Conservation (phyloP, 768 basidiomycete species). For the Dictyophora rubrovolvata region DNA sequence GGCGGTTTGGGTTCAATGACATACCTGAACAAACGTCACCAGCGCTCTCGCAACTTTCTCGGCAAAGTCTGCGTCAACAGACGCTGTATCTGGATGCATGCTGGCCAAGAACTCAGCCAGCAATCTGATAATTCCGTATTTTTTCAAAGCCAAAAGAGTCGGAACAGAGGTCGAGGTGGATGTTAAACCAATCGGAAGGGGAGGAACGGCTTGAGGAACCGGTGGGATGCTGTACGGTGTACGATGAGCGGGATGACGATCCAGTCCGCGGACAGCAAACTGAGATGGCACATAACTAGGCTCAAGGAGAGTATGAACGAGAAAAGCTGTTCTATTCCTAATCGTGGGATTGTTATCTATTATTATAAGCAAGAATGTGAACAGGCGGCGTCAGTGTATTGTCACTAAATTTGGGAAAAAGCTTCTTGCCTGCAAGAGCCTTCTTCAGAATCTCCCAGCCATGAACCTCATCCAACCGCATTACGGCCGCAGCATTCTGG, state of each 20-base stretch:
- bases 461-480: conserved; percentile 34
- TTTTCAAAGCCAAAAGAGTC: conserved; percentile 38
- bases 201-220: no score
- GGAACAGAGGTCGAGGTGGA: conserved; percentile 45
- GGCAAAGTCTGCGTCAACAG: conserved; percentile 49
- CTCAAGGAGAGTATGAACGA: conserved; percentile 59
- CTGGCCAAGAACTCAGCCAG: conserved; percentile 41
- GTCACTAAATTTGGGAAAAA: no score
- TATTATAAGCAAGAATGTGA: neutral
- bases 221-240: neutral
- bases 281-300: conserved; percentile 23
- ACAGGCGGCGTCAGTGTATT: conserved; percentile 4
- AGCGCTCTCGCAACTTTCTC: conserved; percentile 33
- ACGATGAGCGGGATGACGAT: neutral
- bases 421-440: no score
- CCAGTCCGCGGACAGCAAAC: neutral
- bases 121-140: conserved; percentile 35
- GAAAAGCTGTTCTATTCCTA: conserved; percentile 72
- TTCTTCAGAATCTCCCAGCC: conserved; percentile 49
- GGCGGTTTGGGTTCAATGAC: no score
- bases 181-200: conserved; percentile 38
- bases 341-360: conserved; percentile 68
- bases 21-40: conserved; percentile 1
- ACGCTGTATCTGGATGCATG: conserved; percentile 55
- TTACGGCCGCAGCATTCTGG: conserved; percentile 61